These are phyloP conservation scores for Lecanicillium sp. DNA, from an alignment of 2,329 filamentous ascomycete species.

Conservation along the genomic window DNA sequence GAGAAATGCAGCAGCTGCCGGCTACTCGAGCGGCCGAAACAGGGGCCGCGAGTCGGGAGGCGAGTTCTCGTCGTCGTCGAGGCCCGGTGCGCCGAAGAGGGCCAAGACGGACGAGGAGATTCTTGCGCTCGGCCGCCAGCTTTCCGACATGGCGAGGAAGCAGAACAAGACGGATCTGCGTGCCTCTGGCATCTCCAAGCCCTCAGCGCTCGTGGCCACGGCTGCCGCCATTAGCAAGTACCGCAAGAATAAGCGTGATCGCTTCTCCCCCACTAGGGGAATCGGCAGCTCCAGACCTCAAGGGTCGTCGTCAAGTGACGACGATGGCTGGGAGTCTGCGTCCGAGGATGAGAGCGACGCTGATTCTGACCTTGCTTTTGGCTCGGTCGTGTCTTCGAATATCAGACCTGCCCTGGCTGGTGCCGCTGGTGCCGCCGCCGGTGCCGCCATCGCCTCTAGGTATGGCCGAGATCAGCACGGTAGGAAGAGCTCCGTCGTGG, in stretches of 20 bases:
- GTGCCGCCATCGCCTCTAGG: slow-evolving; percentile 9
- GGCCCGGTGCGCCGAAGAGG: slow-evolving; percentile 10
- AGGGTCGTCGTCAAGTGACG: slow-evolving; percentile 31
- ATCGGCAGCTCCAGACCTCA: slow-evolving; percentile 32
- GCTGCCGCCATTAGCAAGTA: slow-evolving; percentile 34
- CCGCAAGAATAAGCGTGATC: slow-evolving; percentile 28
- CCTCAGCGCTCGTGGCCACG: slow-evolving; percentile 24
- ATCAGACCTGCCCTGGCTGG: slow-evolving; percentile 20
- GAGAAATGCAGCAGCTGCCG: slow-evolving; percentile 1
- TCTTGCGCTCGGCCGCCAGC: slow-evolving; percentile 44
- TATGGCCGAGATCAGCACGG: slow-evolving; percentile 14
- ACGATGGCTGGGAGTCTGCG: slow-evolving; percentile 51
- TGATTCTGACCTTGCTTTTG: slow-evolving; percentile 32
- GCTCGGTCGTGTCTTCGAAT: slow-evolving; percentile 17
- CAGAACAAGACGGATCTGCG: slow-evolving; percentile 44
- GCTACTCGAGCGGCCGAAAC: not conserved
- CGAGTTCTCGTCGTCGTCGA: not conserved
- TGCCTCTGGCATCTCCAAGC: slow-evolving; percentile 23
- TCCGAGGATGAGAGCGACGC: slow-evolving; percentile 40
- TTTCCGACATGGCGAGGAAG: slow-evolving; percentile 43
- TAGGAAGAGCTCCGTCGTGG: slow-evolving; percentile 44
- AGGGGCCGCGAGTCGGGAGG: slow-evolving; percentile 5
- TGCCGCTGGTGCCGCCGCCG: slow-evolving; percentile 28
- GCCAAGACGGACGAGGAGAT: slow-evolving; percentile 51
- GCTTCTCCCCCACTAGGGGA: slow-evolving; percentile 21